Evolutionary conservation across 352 stramenopile genomes (phyloP).

Genomic region (Albugo laibachii): DNA sequence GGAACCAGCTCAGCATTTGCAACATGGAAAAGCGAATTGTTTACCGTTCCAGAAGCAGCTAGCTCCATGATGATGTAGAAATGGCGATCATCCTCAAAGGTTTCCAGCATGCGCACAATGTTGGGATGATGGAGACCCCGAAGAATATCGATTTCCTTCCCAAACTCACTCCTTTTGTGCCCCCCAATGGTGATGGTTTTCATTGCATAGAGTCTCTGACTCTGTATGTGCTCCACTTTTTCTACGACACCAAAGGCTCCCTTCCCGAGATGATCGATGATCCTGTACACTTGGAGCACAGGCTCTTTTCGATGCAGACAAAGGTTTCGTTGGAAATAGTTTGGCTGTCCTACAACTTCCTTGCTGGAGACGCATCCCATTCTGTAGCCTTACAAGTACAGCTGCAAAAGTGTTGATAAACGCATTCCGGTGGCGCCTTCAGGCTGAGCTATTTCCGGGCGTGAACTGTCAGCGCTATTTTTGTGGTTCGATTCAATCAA

Average conservation of each 20-base stretch:
- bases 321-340: conserved; percentile 63
- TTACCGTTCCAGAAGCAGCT: conserved; percentile 32
- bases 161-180: conserved; percentile 38
- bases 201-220: conserved; percentile 49
- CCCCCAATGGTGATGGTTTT: conserved; percentile 42
- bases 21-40: not conserved
- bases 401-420: too few relatives aligned
- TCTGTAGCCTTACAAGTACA: too few relatives aligned
- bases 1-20: not conserved
- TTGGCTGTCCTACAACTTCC: conserved; percentile 21
- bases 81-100: conserved; percentile 46
- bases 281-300: conserved; percentile 19
- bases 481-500: too few relatives aligned
- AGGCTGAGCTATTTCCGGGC: too few relatives aligned
- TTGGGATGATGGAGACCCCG: conserved; percentile 56
- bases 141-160: conserved; percentile 59
- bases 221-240: conserved; percentile 46
- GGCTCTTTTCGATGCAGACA: conserved; percentile 50
- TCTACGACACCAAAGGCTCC: conserved; percentile 59
- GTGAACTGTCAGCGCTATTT: too few relatives aligned
- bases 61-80: conserved; percentile 82
- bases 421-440: too few relatives aligned
- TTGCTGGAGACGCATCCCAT: too few relatives aligned
- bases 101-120: conserved; percentile 66
- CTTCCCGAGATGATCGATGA: conserved; percentile 33